A percentile compares a stretch with the other conserved stretches of the same genome.
These are phyloP conservation scores for Lichtheimia ornata DNA, from an alignment of 371 early-diverging fungal genomes.

Conservation along the genomic window DNA sequence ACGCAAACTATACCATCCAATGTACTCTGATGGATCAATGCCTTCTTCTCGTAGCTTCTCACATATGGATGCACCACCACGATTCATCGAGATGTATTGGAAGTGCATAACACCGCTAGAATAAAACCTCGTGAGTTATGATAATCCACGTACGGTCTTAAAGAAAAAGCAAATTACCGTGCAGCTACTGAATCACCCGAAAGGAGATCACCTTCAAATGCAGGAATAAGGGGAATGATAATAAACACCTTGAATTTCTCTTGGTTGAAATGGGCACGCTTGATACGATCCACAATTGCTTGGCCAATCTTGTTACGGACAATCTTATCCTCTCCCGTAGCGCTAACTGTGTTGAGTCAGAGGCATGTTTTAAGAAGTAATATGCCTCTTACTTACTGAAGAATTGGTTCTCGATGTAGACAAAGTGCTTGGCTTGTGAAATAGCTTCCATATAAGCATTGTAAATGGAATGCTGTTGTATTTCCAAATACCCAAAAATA, in stretches of 20 bases:
- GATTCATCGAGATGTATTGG: conserved; percentile 80
- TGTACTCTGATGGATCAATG: conserved; percentile 74
- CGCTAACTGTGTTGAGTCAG: conserved; percentile 9
- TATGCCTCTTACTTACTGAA: conserved; percentile 56
- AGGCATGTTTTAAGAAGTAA: neutral
- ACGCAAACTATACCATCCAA: conserved; percentile 78
- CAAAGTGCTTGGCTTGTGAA: conserved; percentile 74
- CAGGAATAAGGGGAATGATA: conserved; percentile 89
- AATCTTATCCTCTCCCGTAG: conserved; percentile 39
- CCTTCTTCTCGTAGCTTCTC: conserved; percentile 63
- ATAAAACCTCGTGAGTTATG: neutral
- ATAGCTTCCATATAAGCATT: conserved; percentile 85
- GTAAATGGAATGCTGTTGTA: conserved; percentile 71
- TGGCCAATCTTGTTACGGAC: conserved; percentile 33
- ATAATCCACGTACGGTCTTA: neutral
- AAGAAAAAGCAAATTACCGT: conserved; percentile 45
- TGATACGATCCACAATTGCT: conserved; percentile 75
- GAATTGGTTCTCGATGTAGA: conserved; percentile 95
- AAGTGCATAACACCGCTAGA: conserved; percentile 75
- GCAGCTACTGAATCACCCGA: conserved; percentile 74
- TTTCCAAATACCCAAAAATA: neutral
- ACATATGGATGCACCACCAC: conserved; percentile 74
- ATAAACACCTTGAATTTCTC: conserved; percentile 83
- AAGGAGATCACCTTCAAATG: conserved; percentile 83
- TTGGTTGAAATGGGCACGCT: conserved; percentile 65